Evolutionary conservation across 1,139 yeast species (phyloP), one percentile per base, ranked within the genome.

Genomic region (Yamadazyma jaroonii): DNA sequence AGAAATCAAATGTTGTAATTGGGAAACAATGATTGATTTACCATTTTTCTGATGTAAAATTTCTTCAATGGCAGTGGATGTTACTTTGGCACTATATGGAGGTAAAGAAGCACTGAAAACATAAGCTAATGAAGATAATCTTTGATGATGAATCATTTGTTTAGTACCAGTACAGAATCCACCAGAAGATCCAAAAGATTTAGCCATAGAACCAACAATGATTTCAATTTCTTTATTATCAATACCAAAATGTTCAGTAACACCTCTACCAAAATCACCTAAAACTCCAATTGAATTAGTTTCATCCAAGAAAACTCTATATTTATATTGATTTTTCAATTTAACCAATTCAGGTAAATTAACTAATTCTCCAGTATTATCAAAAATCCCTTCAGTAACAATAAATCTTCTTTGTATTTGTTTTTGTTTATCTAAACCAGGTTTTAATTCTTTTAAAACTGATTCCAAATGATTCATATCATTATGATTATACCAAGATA

Each of bases 91-190:
- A 34, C 89, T 77, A 60, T 85, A 90, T 12, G 97, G 95, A 10
- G 98, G 97, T 57, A 92, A 76, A 3, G 97, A 79, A 8, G 99
- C 99, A 56, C 95, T 84, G 57, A 88, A 92, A 43, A 94, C 94
- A 56, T 88, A 92, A 3, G 96, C 96, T 49, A 76, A 72, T 8
- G 96, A 86, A 24, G 89, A 86, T 53, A 90, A 84, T 56, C 95
- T 81, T 71, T 94, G 98, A 62, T 92, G 96, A 50, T 83, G 85
- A 31, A 90, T 80, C 90, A 92, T 87, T 41, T 84, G 83, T 29
- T 67, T 64, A 29, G 79, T 84, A 42, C 97, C 98, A 20, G 87
- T 87, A 57, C 96, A 92, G 61, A 88, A 92, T 1, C 96, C 98
- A 46, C 99, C 99, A 31, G 94, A 82, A 8, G 95, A 74, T n/a